Base-by-base conservation (phyloP, 768 basidiomycete species). In the Lactarius deliciosus region DNA sequence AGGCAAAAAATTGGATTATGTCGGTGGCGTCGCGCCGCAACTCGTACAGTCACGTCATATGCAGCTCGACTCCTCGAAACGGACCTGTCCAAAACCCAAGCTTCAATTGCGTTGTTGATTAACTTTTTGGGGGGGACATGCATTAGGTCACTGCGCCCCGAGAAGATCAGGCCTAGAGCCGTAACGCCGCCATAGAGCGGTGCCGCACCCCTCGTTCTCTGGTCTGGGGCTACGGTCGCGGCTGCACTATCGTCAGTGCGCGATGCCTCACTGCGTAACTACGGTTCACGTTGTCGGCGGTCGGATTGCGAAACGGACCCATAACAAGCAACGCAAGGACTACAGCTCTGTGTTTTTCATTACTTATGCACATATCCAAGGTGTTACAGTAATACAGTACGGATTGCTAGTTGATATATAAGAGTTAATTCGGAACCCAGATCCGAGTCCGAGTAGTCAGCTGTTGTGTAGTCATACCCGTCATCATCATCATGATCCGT, bases 131-230 rank as follows among this genome's bases (percentile, higher is more conserved):
- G 22, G 22, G 8, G 50, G 13, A 7, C 38, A 40, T 13, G 11
- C 25, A 25, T 53, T 53, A 53, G 10, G 50, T 25, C 50, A 53
- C 22, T 50, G 47, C 47, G 22, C 22, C 11, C 22, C 41, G 45
- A 47, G 45, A 47, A 47, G 45, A 47, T 47, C 45, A 53, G 50
- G 50, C 25, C 50, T 22, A 53, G 50, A 53, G 16, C 50, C 13
- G 22, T 16, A 25, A 25, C 15, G 50, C 22, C 13, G 22, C 50
- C 50, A n/a, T n/a, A 2, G 25, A 10, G n/a, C 11, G 47, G 47
- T 22, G 47, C 22, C 28, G 28, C 28, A 30, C 28, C 22, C n/a
- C 22, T 20, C 45, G n/a, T n/a, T 6, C n/a, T 47, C n/a, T 25
- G 25, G 25, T 53, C 50, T 53, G 50, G 11, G 25, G 13, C 50